Conservation (phyloP, 202 grass and related monocot species). For the Alloteropsis angusta region DNA sequence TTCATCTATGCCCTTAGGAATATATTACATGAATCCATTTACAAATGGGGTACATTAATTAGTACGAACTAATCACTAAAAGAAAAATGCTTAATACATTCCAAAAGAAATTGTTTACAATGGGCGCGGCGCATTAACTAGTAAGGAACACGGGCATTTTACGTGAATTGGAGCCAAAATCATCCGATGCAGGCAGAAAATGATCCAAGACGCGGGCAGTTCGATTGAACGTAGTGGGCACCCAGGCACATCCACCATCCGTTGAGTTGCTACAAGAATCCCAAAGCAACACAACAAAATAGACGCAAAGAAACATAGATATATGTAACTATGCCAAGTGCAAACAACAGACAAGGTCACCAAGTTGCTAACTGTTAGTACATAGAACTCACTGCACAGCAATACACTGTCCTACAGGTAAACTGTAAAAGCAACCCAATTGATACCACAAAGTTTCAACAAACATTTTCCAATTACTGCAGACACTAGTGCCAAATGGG, state of each 20-base stretch:
- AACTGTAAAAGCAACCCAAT: not conserved
- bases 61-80: not conserved
- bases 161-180: not conserved
- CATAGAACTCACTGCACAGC: not conserved
- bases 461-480: not conserved
- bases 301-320: not conserved
- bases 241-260: slow-evolving; percentile 8
- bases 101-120: not conserved
- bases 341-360: not conserved
- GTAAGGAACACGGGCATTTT: not conserved
- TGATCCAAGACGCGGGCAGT: not conserved
- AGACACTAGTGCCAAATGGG: not conserved
- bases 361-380: not conserved
- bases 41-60: not conserved
- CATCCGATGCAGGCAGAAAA: not conserved
- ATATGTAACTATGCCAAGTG: not conserved
- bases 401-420: not conserved
- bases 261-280: slow-evolving; percentile 24
- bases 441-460: not conserved
- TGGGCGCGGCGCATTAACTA: not conserved
- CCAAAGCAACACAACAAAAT: slow-evolving; percentile 13
- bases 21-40: not conserved
- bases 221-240: not conserved
- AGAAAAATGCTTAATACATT: not conserved
- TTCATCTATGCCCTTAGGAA: not conserved